Conservation (phyloP, 805 yeast genomes). For the Kuraishia cidri region DNA sequence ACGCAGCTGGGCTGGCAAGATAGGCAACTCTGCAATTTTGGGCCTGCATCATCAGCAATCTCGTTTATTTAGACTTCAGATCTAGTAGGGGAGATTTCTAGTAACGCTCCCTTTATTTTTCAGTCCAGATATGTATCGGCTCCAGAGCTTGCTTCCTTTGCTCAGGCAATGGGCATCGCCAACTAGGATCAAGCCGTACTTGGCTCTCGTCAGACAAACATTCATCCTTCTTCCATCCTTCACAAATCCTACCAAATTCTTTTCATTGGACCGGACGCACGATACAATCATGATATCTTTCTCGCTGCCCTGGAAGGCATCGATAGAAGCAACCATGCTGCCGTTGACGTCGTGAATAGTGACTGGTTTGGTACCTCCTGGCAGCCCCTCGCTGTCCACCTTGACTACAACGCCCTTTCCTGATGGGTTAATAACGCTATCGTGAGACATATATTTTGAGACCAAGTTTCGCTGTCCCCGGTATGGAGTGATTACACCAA, state of each 20-base stretch:
- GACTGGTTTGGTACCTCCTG: slow-evolving; percentile 31
- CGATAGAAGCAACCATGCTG: slow-evolving; percentile 55
- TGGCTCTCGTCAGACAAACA: slow-evolving; percentile 68
- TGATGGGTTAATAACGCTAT: slow-evolving; percentile 48
- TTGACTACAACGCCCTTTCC: slow-evolving; percentile 36
- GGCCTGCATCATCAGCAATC: too few species aligned
- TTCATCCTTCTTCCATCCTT: slow-evolving; percentile 55
- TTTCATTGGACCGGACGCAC: slow-evolving; percentile 61
- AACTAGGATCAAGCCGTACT: slow-evolving; percentile 47
- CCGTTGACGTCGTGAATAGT: slow-evolving; percentile 38
- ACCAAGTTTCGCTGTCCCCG: slow-evolving; percentile 64
- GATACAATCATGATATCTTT: slow-evolving; percentile 74
- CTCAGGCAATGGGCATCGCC: slow-evolving; percentile 48
- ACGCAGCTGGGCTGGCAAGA: too few species aligned
- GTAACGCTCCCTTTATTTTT: neutral
- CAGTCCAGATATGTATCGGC: neutral
- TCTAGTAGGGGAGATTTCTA: too few species aligned
- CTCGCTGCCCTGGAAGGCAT: slow-evolving; percentile 90
- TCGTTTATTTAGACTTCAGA: too few species aligned
- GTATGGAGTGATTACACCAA: slow-evolving; percentile 70
- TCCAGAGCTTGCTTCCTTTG: neutral
- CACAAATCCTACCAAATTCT: slow-evolving; percentile 52
- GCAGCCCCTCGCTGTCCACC: slow-evolving; percentile 54
- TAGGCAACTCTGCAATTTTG: too few species aligned
- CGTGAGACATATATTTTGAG: slow-evolving; percentile 37